phyloP scores from a whole-genome alignment of 2,329 filamentous ascomycete genomes.

The Xylogone sp. region DNA sequence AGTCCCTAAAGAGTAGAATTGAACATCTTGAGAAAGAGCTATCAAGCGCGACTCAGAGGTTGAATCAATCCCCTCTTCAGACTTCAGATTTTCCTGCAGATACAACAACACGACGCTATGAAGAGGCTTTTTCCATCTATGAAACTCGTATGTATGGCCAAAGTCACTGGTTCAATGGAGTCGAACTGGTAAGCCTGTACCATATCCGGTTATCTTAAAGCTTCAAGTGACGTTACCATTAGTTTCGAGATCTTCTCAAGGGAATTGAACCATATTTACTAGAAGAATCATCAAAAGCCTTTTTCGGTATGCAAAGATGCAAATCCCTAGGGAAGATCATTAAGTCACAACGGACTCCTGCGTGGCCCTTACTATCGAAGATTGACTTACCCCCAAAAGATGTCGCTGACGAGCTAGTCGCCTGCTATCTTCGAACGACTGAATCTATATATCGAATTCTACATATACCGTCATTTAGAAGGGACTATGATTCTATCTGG shows the following conservation, averaged over 20 bases:
- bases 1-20: constrained; percentile 36
- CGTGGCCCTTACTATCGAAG: constrained; percentile 41
- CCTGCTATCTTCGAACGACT: constrained; percentile 43
- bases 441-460: constrained; percentile 47
- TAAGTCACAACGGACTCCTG: constrained; percentile 43
- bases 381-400: constrained; percentile 42
- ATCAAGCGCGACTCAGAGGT: constrained; percentile 20
- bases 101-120: constrained; percentile 33
- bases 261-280: constrained; percentile 36
- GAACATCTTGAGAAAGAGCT: constrained; percentile 41
- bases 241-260: constrained; percentile 42
- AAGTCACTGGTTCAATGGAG: constrained; percentile 52
- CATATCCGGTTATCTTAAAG: constrained; percentile 8
- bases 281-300: constrained; percentile 33
- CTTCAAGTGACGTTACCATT: too few species aligned
- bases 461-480: constrained; percentile 46
- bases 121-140: constrained; percentile 42
- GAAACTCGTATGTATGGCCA: constrained; percentile 55
- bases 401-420: constrained; percentile 42
- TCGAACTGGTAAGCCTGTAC: constrained; percentile 37
- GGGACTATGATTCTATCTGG: constrained; percentile 50
- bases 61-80: constrained; percentile 8
- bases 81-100: constrained; percentile 30
- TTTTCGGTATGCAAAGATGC: constrained; percentile 40
- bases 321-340: constrained; percentile 50